Percentiles rank a stretch among this genome's conserved stretches.
phyloP scores from a whole-genome alignment of 345 rosid species.

The Combretum micranthum region DNA sequence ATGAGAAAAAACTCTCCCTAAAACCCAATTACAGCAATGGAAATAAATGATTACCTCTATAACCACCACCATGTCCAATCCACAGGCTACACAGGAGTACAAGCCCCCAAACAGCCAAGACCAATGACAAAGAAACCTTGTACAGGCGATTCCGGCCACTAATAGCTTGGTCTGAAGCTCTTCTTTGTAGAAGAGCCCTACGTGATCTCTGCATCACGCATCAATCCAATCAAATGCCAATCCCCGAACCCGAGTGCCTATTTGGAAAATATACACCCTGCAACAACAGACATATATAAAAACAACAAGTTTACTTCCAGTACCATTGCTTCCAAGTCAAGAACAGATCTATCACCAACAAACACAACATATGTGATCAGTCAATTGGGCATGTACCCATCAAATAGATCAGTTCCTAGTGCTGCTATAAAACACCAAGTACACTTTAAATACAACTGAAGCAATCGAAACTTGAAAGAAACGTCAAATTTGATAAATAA shows the following conservation, averaged over 20 bases:
- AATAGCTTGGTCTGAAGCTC: slow-evolving; percentile 37
- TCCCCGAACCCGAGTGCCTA: neutral
- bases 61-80: slow-evolving; percentile 57
- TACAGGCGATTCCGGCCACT: slow-evolving; percentile 33
- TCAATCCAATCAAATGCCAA: slow-evolving; percentile 23
- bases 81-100: slow-evolving; percentile 56
- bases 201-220: slow-evolving; percentile 88
- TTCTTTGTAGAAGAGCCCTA: slow-evolving; percentile 66
- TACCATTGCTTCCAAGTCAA: slow-evolving; percentile 1
- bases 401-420: too few relatives aligned
- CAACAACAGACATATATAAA: neutral
- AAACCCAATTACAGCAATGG: neutral
- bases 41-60: slow-evolving; percentile 37
- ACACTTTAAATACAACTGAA: too few relatives aligned
- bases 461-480: too few relatives aligned
- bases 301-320: neutral
- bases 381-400: too few relatives aligned
- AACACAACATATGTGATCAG: too few relatives aligned
- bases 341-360: neutral
- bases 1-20: neutral
- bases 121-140: slow-evolving; percentile 67
- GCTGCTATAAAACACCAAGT: too few relatives aligned
- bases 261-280: neutral
- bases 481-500: too few relatives aligned
- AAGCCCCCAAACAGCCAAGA: slow-evolving; percentile 63